Conservation (phyloP, 805 yeast species). For the Kodamaea jinghongensis region DNA sequence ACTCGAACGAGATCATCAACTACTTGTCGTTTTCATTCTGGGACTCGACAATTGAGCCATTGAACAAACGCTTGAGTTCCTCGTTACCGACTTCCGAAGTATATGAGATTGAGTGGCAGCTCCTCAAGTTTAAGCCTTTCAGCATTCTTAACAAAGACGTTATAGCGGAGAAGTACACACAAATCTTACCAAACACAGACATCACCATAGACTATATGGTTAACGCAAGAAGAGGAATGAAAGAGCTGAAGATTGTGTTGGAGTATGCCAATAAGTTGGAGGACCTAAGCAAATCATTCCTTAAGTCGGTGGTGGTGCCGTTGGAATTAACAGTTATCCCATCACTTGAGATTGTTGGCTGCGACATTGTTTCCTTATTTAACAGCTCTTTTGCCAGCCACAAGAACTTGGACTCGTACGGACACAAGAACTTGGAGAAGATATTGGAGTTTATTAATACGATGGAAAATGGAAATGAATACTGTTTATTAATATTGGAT, state of each 20-base stretch:
- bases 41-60: slow-evolving; percentile 71
- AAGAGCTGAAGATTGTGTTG: slow-evolving; percentile 58
- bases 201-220: slow-evolving; percentile 55
- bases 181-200: slow-evolving; percentile 38
- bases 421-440: slow-evolving; percentile 20
- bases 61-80: slow-evolving; percentile 50
- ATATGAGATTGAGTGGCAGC: slow-evolving; percentile 71
- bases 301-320: slow-evolving; percentile 65
- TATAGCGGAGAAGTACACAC: slow-evolving; percentile 32
- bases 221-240: slow-evolving; percentile 71
- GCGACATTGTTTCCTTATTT: slow-evolving; percentile 65
- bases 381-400: slow-evolving; percentile 19
- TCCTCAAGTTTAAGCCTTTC: slow-evolving; percentile 58
- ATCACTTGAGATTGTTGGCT: slow-evolving; percentile 69
- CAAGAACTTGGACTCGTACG: not conserved
- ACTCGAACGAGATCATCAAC: slow-evolving; percentile 54
- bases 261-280: slow-evolving; percentile 52
- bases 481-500: slow-evolving; percentile 67
- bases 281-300: slow-evolving; percentile 23
- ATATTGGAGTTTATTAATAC: slow-evolving; percentile 28
- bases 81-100: slow-evolving; percentile 57
- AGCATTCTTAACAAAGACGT: slow-evolving; percentile 47
- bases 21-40: slow-evolving; percentile 58
- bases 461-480: slow-evolving; percentile 35
- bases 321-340: slow-evolving; percentile 68